phyloP scores from a whole-genome alignment of 2,329 filamentous ascomycete genomes.

The Arthrobotrys sphaeroides region DNA sequence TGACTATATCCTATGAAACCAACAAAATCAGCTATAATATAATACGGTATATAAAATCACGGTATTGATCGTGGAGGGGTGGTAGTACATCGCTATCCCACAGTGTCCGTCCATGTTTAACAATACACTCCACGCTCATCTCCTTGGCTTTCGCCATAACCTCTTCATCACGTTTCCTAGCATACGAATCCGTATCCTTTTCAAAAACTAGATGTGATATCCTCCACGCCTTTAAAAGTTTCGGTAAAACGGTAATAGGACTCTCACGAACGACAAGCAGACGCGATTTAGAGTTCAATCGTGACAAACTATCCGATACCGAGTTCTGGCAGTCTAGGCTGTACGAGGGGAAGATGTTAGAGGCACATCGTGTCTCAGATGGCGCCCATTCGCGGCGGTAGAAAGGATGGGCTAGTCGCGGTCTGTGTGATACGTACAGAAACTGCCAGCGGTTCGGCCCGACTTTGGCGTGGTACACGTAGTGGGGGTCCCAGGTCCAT shows the following conservation, averaged over 20 bases:
- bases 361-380: neutral
- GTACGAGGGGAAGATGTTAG: neutral
- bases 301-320: slow-evolving; percentile 73
- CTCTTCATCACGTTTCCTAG: slow-evolving; percentile 70
- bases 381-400: neutral
- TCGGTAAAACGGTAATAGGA: slow-evolving; percentile 75
- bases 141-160: slow-evolving; percentile 70
- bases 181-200: slow-evolving; percentile 80
- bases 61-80: neutral
- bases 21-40: neutral
- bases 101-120: slow-evolving; percentile 72
- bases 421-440: slow-evolving; percentile 62
- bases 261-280: slow-evolving; percentile 77
- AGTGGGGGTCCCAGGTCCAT: slow-evolving; percentile 84
- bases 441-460: slow-evolving; percentile 80
- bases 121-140: slow-evolving; percentile 75
- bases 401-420: neutral
- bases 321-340: slow-evolving; percentile 78
- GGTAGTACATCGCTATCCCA: slow-evolving; percentile 73
- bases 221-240: slow-evolving; percentile 77
- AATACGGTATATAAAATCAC: too few species aligned
- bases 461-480: slow-evolving; percentile 76
- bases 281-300: slow-evolving; percentile 75
- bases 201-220: slow-evolving; percentile 82
- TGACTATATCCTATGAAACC: slow-evolving; percentile 65